These are phyloP conservation scores for Neurospora sp. DNA, from an alignment of 495 filamentous ascomycete species.

Conservation along the genomic window DNA sequence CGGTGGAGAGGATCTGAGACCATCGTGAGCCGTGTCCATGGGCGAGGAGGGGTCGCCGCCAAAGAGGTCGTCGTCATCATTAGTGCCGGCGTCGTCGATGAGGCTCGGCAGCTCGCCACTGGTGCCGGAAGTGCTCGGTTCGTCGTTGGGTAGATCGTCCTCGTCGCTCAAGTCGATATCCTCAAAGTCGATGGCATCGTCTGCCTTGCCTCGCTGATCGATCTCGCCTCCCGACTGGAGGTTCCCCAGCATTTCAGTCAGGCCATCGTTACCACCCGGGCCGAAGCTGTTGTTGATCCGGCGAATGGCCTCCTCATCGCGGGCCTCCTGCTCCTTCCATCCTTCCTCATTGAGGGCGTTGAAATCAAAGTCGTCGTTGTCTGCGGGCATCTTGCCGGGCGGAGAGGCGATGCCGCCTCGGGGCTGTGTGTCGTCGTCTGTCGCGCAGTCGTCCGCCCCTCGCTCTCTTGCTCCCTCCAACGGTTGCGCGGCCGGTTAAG, in stretches of 20 bases:
- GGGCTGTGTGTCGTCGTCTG: neutral
- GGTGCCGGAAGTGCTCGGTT: constrained; percentile 21
- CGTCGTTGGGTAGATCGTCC: constrained; percentile 40
- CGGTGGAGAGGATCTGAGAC: constrained; percentile 22
- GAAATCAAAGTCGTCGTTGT: constrained; percentile 12
- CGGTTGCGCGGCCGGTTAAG: constrained; percentile 8
- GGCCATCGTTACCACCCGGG: neutral
- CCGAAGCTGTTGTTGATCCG: constrained; percentile 6
- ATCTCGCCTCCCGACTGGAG: constrained; percentile 17
- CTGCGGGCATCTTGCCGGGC: constrained; percentile 12
- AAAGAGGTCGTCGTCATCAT: constrained; percentile 43
- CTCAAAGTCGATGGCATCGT: constrained; percentile 60
- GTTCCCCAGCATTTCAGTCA: constrained; percentile 13
- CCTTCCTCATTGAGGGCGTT: constrained; percentile 13
- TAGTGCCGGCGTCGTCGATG: constrained; percentile 37
- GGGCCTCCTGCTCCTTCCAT: constrained; percentile 17
- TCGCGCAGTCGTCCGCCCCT: constrained; percentile 3
- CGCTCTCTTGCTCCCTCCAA: constrained; percentile 9
- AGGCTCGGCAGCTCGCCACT: constrained; percentile 33
- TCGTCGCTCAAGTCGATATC: constrained; percentile 74
- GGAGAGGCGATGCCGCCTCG: neutral
- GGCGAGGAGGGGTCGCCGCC: constrained; percentile 30
- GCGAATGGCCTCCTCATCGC: constrained; percentile 16
- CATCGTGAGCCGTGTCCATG: constrained; percentile 19
- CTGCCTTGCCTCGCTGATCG: constrained; percentile 30